Conservation (phyloP, 352 stramenopile species). For the Phytophthora macrochlamydospora region DNA sequence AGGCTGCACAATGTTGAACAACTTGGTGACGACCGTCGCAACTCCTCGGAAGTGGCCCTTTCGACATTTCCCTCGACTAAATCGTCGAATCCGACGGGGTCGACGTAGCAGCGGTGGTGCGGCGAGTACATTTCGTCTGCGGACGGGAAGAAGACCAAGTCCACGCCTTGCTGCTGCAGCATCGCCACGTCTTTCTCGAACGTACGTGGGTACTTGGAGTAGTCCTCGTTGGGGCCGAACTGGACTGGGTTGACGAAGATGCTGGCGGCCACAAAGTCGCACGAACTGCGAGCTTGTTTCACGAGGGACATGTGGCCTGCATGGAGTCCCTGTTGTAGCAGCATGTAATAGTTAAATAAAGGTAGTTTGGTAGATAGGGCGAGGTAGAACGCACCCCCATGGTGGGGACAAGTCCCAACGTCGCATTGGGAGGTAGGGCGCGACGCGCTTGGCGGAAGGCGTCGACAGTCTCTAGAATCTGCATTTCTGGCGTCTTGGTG, state of each 20-base stretch:
- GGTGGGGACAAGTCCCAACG: constrained; percentile 97
- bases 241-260: constrained; percentile 99
- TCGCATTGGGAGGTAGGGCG: constrained; percentile 52
- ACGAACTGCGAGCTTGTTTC: constrained; percentile 85
- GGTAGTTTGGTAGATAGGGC: no score
- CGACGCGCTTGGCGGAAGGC: constrained; percentile 55
- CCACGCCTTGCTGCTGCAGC: constrained; percentile 87
- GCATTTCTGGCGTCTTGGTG: constrained; percentile 22
- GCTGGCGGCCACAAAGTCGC: constrained; percentile 94
- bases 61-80: constrained; percentile 92
- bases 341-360: no score
- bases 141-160: constrained; percentile 90
- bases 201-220: constrained; percentile 97
- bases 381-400: constrained; percentile 91
- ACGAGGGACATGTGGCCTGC: constrained; percentile 94
- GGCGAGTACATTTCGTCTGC: constrained; percentile 89
- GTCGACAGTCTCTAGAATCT: constrained; percentile 63
- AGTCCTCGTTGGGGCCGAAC: constrained; percentile 98
- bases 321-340: constrained; percentile 89
- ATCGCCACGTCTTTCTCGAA: constrained; percentile 93
- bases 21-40: constrained; percentile 98
- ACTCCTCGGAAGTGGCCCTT: constrained; percentile 98
- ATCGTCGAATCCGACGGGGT: constrained; percentile 94
- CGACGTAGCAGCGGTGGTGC: constrained; percentile 90
- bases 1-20: constrained; percentile 98